Conservation (phyloP, 2,329 filamentous ascomycete genomes). For the Fusarium denticulatum region DNA sequence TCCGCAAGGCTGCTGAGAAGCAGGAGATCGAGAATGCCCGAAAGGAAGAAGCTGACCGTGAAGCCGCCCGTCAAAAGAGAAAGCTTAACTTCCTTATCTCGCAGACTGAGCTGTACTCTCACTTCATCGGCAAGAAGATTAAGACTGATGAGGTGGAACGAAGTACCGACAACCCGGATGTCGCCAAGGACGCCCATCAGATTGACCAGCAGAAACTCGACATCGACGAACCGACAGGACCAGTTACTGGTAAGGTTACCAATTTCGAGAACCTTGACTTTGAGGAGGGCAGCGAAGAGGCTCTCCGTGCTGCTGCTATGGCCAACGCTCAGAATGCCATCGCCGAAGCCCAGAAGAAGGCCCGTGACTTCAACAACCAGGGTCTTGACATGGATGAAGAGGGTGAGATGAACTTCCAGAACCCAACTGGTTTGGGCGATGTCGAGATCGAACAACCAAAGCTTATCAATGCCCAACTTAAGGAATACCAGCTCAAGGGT, state of each 20-base stretch:
- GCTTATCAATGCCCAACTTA: constrained; percentile 91
- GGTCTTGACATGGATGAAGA: constrained; percentile 81
- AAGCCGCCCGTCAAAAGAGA: constrained; percentile 95
- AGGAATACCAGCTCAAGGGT: constrained; percentile 98
- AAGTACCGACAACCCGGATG: constrained; percentile 83
- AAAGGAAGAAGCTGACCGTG: constrained; percentile 95
- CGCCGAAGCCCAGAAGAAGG: constrained; percentile 91
- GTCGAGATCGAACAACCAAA: constrained; percentile 95
- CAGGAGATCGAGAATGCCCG: constrained; percentile 97
- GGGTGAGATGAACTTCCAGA: constrained; percentile 99
- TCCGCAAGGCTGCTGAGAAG: constrained; percentile 92
- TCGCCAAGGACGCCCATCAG: constrained; percentile 62
- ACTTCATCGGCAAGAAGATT: constrained; percentile 99
- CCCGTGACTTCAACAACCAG: constrained; percentile 88
- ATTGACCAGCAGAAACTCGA: constrained; percentile 56
- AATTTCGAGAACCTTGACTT: constrained; percentile 96
- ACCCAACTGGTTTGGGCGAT: constrained; percentile 92
- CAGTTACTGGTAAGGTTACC: constrained; percentile 77
- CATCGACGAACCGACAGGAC: constrained; percentile 63
- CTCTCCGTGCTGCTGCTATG: constrained; percentile 83
- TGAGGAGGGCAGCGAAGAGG: constrained; percentile 90
- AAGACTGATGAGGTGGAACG: constrained; percentile 95
- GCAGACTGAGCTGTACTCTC: constrained; percentile 97
- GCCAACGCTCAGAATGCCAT: constrained; percentile 97
- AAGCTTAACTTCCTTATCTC: constrained; percentile 99